Base-by-base conservation (phyloP, 305 asterid species). In the Striga hermonthica region DNA sequence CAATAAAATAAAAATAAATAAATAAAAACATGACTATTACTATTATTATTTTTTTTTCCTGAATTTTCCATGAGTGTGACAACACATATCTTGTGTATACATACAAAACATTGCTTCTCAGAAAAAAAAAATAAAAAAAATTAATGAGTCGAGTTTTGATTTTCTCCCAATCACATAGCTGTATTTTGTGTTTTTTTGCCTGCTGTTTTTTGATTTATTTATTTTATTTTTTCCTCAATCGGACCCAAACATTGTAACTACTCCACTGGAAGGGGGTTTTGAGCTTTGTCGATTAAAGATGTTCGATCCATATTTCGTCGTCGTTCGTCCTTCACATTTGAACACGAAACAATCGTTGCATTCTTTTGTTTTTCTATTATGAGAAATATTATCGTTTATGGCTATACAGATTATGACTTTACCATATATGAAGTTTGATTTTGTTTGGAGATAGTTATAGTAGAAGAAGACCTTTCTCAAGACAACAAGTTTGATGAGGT, bases 51-150 rank as follows among this genome's bases (percentile, higher is more conserved):
- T 3, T 5, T 7, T 2, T 41, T 8, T 34, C 1, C 4, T 62
- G 15, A 7, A 57, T 40, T 65, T 68, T 60, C 3, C 5, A n/a
- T 59, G 74, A 76, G 55, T 59, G 67, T 54, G 78, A 68, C 73
- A 41, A 72, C 72, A 76, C 78, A 76, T 65, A 61, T 64, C 80
- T 72, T 76, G 80, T 76, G 80, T 54, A 65, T 67, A 63, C 71
- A 65, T 67, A 63, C 71, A 31, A 71, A 67, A 22, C 31, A 60
- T 66, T 64, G 52, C 53, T 57, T 35, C 55, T 63, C 69, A 50
- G 76, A 52, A 49, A n/a, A n/a, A n/a, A n/a, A n/a, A n/a, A n/a
- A n/a, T n/a, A n/a, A n/a, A n/a, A n/a, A n/a, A 52, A 55, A 5
- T 41, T 22, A 22, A 22, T 22, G 31, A 58, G 45, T 54, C 69